A percentile compares a stretch with the other conserved stretches of the same genome.
Conservation (phyloP, 2,329 filamentous ascomycete species). For the Penicillium janthinellum region DNA sequence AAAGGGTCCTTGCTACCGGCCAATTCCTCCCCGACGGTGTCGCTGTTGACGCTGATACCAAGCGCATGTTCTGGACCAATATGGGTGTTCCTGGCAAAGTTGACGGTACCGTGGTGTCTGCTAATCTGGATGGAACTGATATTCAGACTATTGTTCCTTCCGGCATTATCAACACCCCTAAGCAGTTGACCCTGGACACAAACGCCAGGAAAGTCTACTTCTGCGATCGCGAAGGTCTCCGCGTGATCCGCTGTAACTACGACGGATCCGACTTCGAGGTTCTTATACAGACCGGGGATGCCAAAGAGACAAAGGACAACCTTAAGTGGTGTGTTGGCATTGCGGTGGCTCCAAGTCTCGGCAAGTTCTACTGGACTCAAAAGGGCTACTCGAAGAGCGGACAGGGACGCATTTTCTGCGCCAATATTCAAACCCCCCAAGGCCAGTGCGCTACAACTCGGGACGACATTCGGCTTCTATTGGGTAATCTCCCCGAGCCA, state of each 20-base stretch:
- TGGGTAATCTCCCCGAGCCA: slow-evolving; percentile 54
- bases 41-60: slow-evolving; percentile 35
- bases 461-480: slow-evolving; percentile 48
- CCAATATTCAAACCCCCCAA: slow-evolving; percentile 45
- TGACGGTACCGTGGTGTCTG: slow-evolving; percentile 44
- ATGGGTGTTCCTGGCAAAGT: slow-evolving; percentile 48
- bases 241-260: slow-evolving; percentile 39
- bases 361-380: slow-evolving; percentile 62
- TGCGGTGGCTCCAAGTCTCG: slow-evolving; percentile 46
- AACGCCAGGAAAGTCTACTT: slow-evolving; percentile 39
- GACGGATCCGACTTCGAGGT: slow-evolving; percentile 33
- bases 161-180: slow-evolving; percentile 54
- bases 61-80: slow-evolving; percentile 54
- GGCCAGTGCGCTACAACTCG: slow-evolving; percentile 39
- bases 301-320: slow-evolving; percentile 13
- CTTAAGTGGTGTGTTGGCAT: slow-evolving; percentile 60
- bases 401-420: slow-evolving; percentile 58
- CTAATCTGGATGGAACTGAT: neutral
- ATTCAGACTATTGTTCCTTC: slow-evolving; percentile 42
- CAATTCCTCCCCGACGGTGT: slow-evolving; percentile 51
- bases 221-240: slow-evolving; percentile 48
- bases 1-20: slow-evolving; percentile 13
- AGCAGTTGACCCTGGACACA: slow-evolving; percentile 42
- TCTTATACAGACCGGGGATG: neutral
- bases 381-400: slow-evolving; percentile 58